Percentiles rank a stretch among this genome's conserved stretches.
These are phyloP conservation scores for Xanthoconium separans DNA, from an alignment of 1,284 basidiomycete species.

Conservation along the genomic window DNA sequence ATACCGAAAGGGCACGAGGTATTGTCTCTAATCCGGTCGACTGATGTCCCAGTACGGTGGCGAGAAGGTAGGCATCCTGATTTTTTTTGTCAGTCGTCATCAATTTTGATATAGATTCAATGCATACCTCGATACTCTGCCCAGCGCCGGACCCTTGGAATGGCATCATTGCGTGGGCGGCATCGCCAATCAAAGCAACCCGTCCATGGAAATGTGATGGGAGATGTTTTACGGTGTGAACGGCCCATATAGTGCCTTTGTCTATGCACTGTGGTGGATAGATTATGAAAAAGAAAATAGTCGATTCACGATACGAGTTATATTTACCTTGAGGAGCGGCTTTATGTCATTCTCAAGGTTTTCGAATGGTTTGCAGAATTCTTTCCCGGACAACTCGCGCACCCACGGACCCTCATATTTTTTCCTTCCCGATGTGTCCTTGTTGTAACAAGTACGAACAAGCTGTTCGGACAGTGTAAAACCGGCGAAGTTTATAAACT, in stretches of 20 bases:
- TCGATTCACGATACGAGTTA: background rate
- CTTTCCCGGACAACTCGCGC: conserved; percentile 26
- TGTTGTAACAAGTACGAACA: conserved; percentile 23
- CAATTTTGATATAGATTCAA: too few relatives aligned
- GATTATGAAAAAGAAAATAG: background rate
- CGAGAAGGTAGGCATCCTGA: conserved; percentile 42
- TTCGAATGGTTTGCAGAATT: conserved; percentile 27
- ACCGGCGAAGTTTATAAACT: conserved; percentile 33
- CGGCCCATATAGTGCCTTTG: conserved; percentile 47
- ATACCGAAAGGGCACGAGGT: conserved; percentile 37
- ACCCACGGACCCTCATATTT: conserved; percentile 33
- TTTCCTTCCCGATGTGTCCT: conserved; percentile 17
- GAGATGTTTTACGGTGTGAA: conserved; percentile 44
- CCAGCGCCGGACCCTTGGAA: conserved; percentile 57
- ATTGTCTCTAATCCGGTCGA: conserved; percentile 36
- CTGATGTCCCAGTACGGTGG: conserved; percentile 44
- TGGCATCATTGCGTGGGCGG: conserved; percentile 58
- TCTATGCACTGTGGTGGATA: conserved; percentile 35
- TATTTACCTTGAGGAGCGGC: conserved; percentile 26
- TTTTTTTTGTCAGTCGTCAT: background rate
- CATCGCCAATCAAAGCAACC: conserved; percentile 52
- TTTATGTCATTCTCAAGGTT: conserved; percentile 31
- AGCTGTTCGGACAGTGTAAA: conserved; percentile 32
- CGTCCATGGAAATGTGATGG: conserved; percentile 38
- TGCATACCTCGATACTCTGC: conserved; percentile 52